Conservation (phyloP, 1,139 yeast species). For the Saccharomycopsis phalli region DNA sequence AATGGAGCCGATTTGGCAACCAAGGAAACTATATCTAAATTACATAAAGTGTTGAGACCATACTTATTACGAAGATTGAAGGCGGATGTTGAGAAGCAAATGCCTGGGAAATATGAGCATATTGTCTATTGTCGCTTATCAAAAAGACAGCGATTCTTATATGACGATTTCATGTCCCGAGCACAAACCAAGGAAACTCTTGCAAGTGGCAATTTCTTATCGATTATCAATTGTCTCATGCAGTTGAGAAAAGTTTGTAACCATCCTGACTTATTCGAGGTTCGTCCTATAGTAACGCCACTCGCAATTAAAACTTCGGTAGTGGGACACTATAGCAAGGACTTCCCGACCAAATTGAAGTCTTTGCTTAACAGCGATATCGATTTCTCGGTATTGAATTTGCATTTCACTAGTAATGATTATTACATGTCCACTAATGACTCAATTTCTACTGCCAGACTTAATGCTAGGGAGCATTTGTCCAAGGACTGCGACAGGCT, state of each 20-base stretch:
- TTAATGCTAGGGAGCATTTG: constrained; percentile 42
- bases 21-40: constrained; percentile 70
- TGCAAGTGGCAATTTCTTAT: constrained; percentile 88
- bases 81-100: constrained; percentile 95
- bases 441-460: constrained; percentile 35
- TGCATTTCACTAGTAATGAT: constrained; percentile 46
- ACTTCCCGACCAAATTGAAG: constrained; percentile 7
- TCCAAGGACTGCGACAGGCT: constrained; percentile 37
- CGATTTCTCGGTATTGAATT: constrained; percentile 51
- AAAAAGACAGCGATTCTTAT: constrained; percentile 81
- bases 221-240: constrained; percentile 96
- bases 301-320: constrained; percentile 67
- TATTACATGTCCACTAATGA: constrained; percentile 38
- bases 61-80: constrained; percentile 84
- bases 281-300: constrained; percentile 88
- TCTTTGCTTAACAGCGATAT: constrained; percentile 25
- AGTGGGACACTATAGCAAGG: constrained; percentile 36
- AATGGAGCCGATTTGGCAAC: constrained; percentile 60
- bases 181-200: constrained; percentile 92
- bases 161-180: constrained; percentile 95
- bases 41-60: constrained; percentile 92
- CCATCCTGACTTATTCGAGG: constrained; percentile 95
- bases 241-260: constrained; percentile 95
- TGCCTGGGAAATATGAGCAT: constrained; percentile 98
- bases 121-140: constrained; percentile 86